Evolutionary conservation across 2,329 filamentous ascomycete genomes (phyloP).

Genomic region (Sclerotinia minor): DNA sequence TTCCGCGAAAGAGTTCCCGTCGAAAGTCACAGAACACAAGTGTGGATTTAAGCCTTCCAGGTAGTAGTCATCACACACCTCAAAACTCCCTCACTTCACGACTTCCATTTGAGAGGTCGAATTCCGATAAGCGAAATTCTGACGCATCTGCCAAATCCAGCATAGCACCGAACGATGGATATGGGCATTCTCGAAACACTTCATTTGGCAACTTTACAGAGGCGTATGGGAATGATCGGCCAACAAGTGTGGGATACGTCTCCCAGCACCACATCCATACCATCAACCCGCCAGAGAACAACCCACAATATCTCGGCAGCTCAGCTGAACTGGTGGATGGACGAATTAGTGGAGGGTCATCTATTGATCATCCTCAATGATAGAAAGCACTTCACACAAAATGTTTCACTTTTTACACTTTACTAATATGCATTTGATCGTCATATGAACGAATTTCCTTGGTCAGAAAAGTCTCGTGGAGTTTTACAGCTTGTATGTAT

Average conservation of each 20-base stretch:
- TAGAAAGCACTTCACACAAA: neutral
- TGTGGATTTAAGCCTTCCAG: conserved; percentile 26
- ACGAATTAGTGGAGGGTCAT: conserved; percentile 31
- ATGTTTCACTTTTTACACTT: conserved; percentile 21
- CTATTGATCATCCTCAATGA: conserved; percentile 31
- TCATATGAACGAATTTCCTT: conserved; percentile 27
- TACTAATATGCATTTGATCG: conserved; percentile 19
- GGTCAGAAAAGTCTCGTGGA: conserved; percentile 24
- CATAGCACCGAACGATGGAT: conserved; percentile 49
- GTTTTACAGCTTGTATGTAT: conserved; percentile 22
- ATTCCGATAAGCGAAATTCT: conserved; percentile 54
- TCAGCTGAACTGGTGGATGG: conserved; percentile 58
- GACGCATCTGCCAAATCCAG: conserved; percentile 55
- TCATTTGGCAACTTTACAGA: conserved; percentile 39
- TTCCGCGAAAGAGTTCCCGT: conserved; percentile 74
- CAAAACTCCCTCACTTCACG: conserved; percentile 36
- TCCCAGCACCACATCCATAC: conserved; percentile 58
- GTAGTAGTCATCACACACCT: conserved; percentile 29
- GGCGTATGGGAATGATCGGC: conserved; percentile 48
- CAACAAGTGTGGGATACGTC: conserved; percentile 58
- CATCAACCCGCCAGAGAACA: conserved; percentile 50
- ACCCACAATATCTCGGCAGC: conserved; percentile 52
- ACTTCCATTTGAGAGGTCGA: conserved; percentile 59
- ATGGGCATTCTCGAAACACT: conserved; percentile 42
- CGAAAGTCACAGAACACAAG: conserved; percentile 45